Percentiles rank a stretch among this genome's conserved stretches.
Conservation (phyloP, 306 rosid genomes). For the Cyamopsis tetragonoloba region DNA sequence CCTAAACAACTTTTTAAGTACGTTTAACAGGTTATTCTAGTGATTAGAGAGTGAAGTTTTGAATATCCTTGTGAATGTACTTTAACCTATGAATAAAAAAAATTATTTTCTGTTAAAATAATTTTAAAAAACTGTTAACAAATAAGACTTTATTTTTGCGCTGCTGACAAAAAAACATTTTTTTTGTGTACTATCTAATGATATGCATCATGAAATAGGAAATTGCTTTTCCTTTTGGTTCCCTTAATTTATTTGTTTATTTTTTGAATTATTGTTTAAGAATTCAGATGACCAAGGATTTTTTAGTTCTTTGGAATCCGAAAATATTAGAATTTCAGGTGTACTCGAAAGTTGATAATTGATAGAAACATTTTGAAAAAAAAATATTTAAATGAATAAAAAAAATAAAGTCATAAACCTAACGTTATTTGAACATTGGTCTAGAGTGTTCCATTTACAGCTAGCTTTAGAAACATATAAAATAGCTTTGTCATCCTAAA, state of each 20-base stretch:
- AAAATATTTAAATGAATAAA: not conserved
- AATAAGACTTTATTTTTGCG: too few relatives aligned
- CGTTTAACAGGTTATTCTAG: too few relatives aligned
- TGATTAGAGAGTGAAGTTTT: too few relatives aligned
- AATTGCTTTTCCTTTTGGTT: not conserved
- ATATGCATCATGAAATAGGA: not conserved
- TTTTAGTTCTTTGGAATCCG: not conserved
- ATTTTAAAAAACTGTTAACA: too few relatives aligned
- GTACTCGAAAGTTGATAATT: not conserved
- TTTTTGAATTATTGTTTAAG: not conserved
- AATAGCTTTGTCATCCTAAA: constrained; percentile 17
- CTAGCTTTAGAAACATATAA: constrained; percentile 25
- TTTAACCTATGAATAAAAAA: too few relatives aligned
- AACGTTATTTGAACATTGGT: constrained; percentile 26
- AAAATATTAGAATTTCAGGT: constrained; percentile 4
- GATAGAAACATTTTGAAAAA: not conserved
- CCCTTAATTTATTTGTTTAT: not conserved
- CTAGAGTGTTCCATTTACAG: constrained; percentile 37
- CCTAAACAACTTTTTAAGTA: too few relatives aligned
- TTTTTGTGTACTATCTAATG: not conserved
- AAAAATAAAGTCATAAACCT: constrained; percentile 6
- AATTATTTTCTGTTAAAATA: too few relatives aligned
- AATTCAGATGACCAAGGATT: not conserved
- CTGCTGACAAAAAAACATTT: too few relatives aligned
- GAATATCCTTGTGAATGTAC: too few relatives aligned